Base-by-base conservation (phyloP, 1,284 basidiomycete species). In the Neonothopanus nambi region DNA sequence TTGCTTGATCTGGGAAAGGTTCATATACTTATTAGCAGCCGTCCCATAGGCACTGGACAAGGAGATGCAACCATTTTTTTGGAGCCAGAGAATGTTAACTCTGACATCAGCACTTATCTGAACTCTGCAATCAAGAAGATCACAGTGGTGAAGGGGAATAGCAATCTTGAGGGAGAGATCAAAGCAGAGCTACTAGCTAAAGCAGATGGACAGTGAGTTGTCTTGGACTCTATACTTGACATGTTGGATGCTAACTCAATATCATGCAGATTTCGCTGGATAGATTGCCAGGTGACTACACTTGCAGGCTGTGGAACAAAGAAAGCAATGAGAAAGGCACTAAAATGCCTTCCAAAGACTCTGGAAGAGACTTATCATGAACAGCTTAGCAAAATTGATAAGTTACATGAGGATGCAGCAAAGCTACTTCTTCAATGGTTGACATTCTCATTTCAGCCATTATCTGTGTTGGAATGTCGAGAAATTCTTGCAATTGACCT, bases 401-500 rank as follows among this genome's bases (percentile, higher is more conserved):
- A 21, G 17, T 17, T 9, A 17, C 9, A 45, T 40, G 4, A 7
- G 12, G 13, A 18, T 18, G 43, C 38, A 4, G 44, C 24, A 21
- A 9, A 40, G 20, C 11, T 38, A 15, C 17, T 46, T 52, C 35
- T 52, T 21, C 5, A 45, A 28, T 39, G 42, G 51, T 21, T 46
- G 3, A 40, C 37, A 18, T 46, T 45, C 38, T 36, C 43, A 4
- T 33, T 46, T 20, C 21, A 40, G 24, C 36, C 51, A 40, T 6
- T 52, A 15, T 18, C 8, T 1, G 9, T 37, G 9, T 45, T 21
- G 15, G 5, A 46, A 24, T 18, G 21, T 21, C 20, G 9, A 21
- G 37, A 45, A 6, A 52, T 52, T 26, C n/a, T 46, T 2, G 17
- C 36, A 3, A 40, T 52, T 20, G 37, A 52, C 23, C 15, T 52